Percentiles rank a stretch among this genome's conserved stretches.
phyloP scores from a whole-genome alignment of 108 stramenopile species.

The Nannochloropsis salina region DNA sequence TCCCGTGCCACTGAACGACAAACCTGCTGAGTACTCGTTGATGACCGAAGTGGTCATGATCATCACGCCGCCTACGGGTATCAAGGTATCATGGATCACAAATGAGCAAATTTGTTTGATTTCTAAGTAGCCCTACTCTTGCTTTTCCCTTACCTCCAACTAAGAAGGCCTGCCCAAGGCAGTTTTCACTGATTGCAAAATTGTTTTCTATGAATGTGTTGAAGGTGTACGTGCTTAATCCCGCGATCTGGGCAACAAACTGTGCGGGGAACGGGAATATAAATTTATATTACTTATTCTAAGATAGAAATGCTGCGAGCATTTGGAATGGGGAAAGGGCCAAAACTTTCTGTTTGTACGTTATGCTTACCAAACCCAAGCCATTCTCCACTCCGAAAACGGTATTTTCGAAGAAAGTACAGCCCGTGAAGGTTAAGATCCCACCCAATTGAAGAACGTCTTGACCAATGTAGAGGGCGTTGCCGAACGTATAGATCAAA shows the following conservation, averaged over 20 bases:
- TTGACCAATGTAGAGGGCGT: not conserved
- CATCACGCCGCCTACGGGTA: not conserved
- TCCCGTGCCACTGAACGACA: not conserved
- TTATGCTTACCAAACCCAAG: not conserved
- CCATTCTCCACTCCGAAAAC: not conserved
- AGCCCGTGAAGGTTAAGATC: not conserved
- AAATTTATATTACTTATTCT: too few species aligned
- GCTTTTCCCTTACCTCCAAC: not conserved
- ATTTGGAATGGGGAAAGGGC: too few species aligned
- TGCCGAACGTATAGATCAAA: not conserved
- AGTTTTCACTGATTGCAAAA: not conserved
- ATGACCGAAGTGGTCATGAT: not conserved
- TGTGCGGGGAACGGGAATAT: too few species aligned
- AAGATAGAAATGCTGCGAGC: too few species aligned
- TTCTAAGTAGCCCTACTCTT: too few species aligned
- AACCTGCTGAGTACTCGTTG: not conserved
- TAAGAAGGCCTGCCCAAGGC: not conserved
- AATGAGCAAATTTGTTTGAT: too few species aligned
- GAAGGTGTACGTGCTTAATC: not conserved
- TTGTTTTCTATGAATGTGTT: slow-evolving; percentile 20
- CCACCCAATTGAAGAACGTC: not conserved
- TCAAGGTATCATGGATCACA: not conserved
- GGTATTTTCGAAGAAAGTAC: not conserved
- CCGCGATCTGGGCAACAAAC: not conserved
- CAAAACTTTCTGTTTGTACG: too few species aligned